Conservation (phyloP, 257 asterid species). For the Anisodus tanguticus region DNA sequence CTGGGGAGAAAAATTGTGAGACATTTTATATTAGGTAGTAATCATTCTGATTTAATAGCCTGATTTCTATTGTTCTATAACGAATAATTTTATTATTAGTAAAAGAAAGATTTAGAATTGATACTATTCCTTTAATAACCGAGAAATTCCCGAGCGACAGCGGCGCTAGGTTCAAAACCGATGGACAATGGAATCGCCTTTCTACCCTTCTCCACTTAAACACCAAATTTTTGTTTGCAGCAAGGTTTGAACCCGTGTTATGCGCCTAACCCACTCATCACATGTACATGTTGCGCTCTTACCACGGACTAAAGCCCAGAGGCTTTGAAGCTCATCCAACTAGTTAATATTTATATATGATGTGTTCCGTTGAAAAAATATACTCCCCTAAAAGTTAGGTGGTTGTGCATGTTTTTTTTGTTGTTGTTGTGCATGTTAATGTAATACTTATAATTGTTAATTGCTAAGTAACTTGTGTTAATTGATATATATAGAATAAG, state of each 20-base stretch:
- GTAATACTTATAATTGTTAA: neutral
- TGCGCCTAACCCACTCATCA: neutral
- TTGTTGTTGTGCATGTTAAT: neutral
- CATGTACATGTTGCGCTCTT: neutral
- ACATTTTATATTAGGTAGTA: neutral
- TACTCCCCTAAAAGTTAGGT: neutral
- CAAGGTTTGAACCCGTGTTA: too few relatives aligned
- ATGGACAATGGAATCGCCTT: too few relatives aligned
- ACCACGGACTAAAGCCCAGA: neutral
- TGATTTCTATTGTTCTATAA: neutral
- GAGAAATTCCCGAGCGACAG: neutral
- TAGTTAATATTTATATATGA: neutral
- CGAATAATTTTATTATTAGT: neutral
- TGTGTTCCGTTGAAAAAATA: neutral
- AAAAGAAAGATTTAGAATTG: neutral
- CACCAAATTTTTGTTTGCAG: too few relatives aligned
- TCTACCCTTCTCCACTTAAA: too few relatives aligned
- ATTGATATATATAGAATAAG: neutral
- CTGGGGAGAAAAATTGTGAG: neutral
- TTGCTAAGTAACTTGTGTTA: neutral
- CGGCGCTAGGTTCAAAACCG: neutral
- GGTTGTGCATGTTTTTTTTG: neutral
- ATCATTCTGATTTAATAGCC: neutral
- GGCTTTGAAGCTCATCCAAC: neutral
- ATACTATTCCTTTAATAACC: neutral